phyloP scores from a whole-genome alignment of 139 green algal species.

The Picochlorum sp. region DNA sequence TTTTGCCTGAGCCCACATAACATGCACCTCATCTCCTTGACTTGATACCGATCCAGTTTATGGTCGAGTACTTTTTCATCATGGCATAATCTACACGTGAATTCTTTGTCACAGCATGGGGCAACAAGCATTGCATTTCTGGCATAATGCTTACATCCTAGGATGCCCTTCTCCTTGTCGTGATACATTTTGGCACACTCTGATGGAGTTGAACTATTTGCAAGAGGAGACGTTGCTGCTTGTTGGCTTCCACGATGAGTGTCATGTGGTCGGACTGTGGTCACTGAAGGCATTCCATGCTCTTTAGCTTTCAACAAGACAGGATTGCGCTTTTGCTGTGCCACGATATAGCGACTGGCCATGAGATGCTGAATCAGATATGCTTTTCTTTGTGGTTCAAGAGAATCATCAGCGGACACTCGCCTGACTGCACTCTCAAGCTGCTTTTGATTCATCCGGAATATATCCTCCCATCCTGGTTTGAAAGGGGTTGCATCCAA shows the following conservation, averaged over 20 bases:
- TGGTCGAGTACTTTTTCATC: constrained; percentile 76
- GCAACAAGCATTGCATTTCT: constrained; percentile 67
- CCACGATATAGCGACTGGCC: constrained; percentile 71
- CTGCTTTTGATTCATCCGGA: constrained; percentile 97
- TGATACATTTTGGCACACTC: constrained; percentile 29
- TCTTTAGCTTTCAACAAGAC: not conserved
- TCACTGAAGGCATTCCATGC: not conserved
- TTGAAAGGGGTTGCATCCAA: constrained; percentile 42
- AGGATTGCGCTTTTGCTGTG: constrained; percentile 54
- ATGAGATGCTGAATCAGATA: constrained; percentile 99
- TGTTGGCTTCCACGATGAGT: not conserved
- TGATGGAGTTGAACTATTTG: no score
- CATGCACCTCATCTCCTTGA: constrained; percentile 81
- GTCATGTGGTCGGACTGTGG: not conserved
- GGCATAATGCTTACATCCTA: constrained; percentile 61
- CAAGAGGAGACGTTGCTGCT: not conserved
- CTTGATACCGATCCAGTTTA: constrained; percentile 66
- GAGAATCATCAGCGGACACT: constrained; percentile 67
- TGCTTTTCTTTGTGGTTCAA: constrained; percentile 86
- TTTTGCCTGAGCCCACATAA: constrained; percentile 68
- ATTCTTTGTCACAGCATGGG: constrained; percentile 74
- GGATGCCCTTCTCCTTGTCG: constrained; percentile 24
- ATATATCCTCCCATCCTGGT: constrained; percentile 95
- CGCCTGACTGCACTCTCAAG: constrained; percentile 88
- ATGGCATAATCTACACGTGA: constrained; percentile 87